These are phyloP conservation scores for Smittium culicis DNA, from an alignment of 371 early-diverging fungal genomes.

Conservation along the genomic window DNA sequence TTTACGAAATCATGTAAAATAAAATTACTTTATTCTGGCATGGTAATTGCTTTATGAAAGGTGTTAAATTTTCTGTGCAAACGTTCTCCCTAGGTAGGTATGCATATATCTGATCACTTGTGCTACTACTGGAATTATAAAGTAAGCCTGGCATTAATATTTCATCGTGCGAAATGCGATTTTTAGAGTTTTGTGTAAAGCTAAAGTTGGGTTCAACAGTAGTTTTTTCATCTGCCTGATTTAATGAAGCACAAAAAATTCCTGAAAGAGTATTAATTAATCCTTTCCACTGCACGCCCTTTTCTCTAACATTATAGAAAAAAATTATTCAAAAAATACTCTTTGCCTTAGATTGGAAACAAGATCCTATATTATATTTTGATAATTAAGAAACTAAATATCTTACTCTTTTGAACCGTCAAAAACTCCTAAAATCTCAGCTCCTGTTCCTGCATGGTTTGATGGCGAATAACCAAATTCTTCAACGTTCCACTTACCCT, in stretches of 20 bases:
- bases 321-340: not conserved
- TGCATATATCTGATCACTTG: constrained; percentile 48
- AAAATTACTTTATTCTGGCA: constrained; percentile 56
- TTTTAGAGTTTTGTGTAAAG: constrained; percentile 29
- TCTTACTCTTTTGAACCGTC: constrained; percentile 8
- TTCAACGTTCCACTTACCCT: constrained; percentile 72
- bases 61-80: constrained; percentile 95
- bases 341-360: not conserved
- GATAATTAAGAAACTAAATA: not conserved
- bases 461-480: constrained; percentile 54
- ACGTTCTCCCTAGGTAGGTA: constrained; percentile 78
- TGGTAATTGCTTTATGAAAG: constrained; percentile 88
- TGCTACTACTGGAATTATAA: constrained; percentile 4
- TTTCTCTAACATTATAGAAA: constrained; percentile 10
- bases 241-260: constrained; percentile 87
- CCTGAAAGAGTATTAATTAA: constrained; percentile 85
- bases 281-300: constrained; percentile 61
- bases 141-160: not conserved
- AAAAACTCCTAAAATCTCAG: constrained; percentile 22
- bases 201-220: constrained; percentile 55
- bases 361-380: not conserved
- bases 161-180: constrained; percentile 9
- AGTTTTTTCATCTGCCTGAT: constrained; percentile 71
- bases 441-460: constrained; percentile 23
- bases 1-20: too few species aligned